Percentiles rank a stretch among this genome's conserved stretches.
These are phyloP conservation scores for Glaciozyma martinii DNA, from an alignment of 768 basidiomycete species.

Conservation along the genomic window DNA sequence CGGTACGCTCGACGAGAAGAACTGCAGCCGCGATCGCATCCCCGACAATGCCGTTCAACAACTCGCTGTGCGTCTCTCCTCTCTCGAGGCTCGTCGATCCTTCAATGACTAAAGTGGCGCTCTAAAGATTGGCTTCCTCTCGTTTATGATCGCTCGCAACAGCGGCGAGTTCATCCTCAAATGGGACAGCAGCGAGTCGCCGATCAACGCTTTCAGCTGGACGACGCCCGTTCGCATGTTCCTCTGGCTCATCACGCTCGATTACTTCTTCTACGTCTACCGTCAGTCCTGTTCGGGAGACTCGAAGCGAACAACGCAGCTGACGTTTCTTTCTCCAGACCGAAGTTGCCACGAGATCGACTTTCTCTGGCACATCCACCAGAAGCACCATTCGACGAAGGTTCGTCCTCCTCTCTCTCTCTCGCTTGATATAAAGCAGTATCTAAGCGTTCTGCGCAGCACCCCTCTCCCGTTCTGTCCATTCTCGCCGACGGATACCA, in stretches of 20 bases:
- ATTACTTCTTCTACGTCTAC: conserved; percentile 8
- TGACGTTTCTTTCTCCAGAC: neutral
- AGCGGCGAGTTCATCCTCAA: neutral
- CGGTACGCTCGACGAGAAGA: neutral
- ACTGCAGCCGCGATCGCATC: neutral
- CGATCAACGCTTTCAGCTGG: neutral
- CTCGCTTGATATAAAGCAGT: neutral
- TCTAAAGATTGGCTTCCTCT: neutral
- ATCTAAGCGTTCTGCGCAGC: neutral
- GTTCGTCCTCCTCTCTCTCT: too few relatives aligned
- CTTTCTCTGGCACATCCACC: neutral
- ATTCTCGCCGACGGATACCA: conserved; percentile 15
- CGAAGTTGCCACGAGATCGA: neutral
- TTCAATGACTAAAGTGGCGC: neutral
- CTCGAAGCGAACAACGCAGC: too few relatives aligned
- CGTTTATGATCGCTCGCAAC: neutral
- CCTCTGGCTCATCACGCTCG: neutral
- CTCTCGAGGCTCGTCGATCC: neutral
- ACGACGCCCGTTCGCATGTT: neutral
- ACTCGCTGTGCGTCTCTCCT: neutral
- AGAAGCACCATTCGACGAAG: neutral
- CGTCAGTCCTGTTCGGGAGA: neutral
- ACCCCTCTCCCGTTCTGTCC: neutral
- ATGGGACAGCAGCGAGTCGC: neutral
- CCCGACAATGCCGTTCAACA: neutral